phyloP scores from a whole-genome alignment of 768 basidiomycete genomes.

The Rhodotorula babjevae region DNA sequence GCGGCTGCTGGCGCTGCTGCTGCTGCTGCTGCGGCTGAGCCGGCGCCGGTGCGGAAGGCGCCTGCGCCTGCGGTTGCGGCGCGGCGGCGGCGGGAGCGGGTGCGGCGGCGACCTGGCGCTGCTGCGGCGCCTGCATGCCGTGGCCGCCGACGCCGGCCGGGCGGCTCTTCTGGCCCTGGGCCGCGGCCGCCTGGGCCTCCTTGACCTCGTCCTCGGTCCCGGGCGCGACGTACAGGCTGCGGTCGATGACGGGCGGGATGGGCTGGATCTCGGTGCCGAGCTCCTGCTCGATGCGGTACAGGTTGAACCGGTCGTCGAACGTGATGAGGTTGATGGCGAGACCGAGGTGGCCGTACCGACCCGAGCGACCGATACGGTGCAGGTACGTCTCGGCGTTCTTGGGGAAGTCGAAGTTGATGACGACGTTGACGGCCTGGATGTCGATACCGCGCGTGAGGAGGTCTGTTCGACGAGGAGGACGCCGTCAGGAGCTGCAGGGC shows the following conservation, averaged over 20 bases:
- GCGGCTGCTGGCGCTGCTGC: slow-evolving; percentile 22
- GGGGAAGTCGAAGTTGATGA: slow-evolving; percentile 99
- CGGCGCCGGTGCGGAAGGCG: not conserved
- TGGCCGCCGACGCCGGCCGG: slow-evolving; percentile 30
- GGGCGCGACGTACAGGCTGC: slow-evolving; percentile 87
- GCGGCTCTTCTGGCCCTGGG: not conserved
- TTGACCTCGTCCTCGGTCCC: slow-evolving; percentile 39
- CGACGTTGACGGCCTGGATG: slow-evolving; percentile 99
- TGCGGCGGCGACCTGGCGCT: slow-evolving; percentile 1
- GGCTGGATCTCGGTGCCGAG: slow-evolving; percentile 96
- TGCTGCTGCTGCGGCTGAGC: slow-evolving; percentile 7
- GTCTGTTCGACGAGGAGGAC: slow-evolving; percentile 53
- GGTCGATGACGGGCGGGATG: slow-evolving; percentile 86
- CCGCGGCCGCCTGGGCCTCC: slow-evolving; percentile 3
- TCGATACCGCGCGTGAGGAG: slow-evolving; percentile 98
- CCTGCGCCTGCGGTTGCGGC: not conserved
- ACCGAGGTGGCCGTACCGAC: slow-evolving; percentile 93
- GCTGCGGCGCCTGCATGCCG: slow-evolving; percentile 33
- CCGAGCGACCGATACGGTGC: slow-evolving; percentile 95
- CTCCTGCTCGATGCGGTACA: slow-evolving; percentile 97
- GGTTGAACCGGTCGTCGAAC: slow-evolving; percentile 94
- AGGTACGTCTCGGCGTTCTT: slow-evolving; percentile 99
- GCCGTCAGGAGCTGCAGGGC: too few relatives aligned
- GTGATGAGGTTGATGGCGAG: slow-evolving; percentile 97
- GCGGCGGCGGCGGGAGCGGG: slow-evolving; percentile 9